phyloP scores from a whole-genome alignment of 495 filamentous ascomycete species.

The Penicillium dipodomyicola region DNA sequence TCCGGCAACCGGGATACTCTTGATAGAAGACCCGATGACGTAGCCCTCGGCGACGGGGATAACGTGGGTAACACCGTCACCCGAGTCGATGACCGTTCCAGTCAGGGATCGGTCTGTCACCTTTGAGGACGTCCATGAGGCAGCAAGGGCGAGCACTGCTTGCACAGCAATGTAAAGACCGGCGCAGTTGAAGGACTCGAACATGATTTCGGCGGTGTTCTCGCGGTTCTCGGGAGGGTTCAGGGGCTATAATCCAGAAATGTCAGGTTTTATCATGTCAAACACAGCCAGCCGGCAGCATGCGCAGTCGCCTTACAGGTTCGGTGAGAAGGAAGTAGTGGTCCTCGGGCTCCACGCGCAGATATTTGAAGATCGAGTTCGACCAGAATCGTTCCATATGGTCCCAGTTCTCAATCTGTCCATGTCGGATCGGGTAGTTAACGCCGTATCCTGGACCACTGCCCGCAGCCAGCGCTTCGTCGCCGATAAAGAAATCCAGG shows the following conservation, averaged over 20 bases:
- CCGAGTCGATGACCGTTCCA: slow-evolving; percentile 95
- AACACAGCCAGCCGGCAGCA: slow-evolving; percentile 4
- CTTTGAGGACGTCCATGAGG: slow-evolving; percentile 97
- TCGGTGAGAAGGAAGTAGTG: slow-evolving; percentile 98
- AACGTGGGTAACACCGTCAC: slow-evolving; percentile 97
- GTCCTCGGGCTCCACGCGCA: slow-evolving; percentile 96
- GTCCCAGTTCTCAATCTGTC: slow-evolving; percentile 99
- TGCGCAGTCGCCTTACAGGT: slow-evolving; percentile 60
- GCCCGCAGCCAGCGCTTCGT: slow-evolving; percentile 84
- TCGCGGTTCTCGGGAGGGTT: slow-evolving; percentile 99
- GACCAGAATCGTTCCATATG: slow-evolving; percentile 99
- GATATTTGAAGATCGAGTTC: slow-evolving; percentile 99
- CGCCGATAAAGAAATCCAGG: slow-evolving; percentile 97
- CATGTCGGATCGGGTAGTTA: slow-evolving; percentile 96
- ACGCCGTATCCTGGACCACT: slow-evolving; percentile 89
- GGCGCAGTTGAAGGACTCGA: slow-evolving; percentile 98
- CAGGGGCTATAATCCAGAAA: slow-evolving; percentile 62
- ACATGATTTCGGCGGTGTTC: slow-evolving; percentile 99
- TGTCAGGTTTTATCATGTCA: slow-evolving; percentile 18
- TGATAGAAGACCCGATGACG: slow-evolving; percentile 97
- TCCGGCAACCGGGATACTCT: slow-evolving; percentile 95
- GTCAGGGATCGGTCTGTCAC: slow-evolving; percentile 96
- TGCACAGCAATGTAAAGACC: slow-evolving; percentile 98
- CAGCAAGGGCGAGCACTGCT: slow-evolving; percentile 91
- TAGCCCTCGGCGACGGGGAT: slow-evolving; percentile 98